These are phyloP conservation scores for Apiosordaria backusii DNA, from an alignment of 495 filamentous ascomycete genomes.

Conservation along the genomic window DNA sequence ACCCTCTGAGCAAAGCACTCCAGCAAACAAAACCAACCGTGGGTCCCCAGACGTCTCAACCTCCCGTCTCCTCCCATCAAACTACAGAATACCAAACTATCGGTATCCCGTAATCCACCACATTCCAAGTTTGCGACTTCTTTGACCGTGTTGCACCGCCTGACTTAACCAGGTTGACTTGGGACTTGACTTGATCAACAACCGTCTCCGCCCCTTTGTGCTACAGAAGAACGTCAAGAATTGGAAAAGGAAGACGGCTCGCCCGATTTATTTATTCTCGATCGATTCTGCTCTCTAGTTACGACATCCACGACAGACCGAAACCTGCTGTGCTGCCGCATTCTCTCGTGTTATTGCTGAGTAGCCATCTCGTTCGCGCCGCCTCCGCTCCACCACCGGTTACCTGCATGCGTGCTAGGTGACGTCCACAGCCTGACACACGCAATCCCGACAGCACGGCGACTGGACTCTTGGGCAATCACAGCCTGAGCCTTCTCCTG, in stretches of 20 bases:
- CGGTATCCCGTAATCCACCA: neutral
- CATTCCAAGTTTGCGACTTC: neutral
- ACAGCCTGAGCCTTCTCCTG: constrained; percentile 15
- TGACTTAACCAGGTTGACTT: neutral
- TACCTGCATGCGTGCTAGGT: constrained; percentile 23
- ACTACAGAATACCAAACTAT: neutral
- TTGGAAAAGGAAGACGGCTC: neutral
- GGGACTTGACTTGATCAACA: neutral
- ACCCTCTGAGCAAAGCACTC: constrained; percentile 1
- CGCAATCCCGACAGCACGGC: constrained; percentile 32
- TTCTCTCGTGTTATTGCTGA: constrained; percentile 8
- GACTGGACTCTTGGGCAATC: constrained; percentile 19
- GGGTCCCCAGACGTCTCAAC: neutral
- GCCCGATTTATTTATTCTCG: neutral
- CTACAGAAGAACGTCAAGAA: constrained; percentile 1
- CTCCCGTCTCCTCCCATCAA: neutral
- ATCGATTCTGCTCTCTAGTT: neutral
- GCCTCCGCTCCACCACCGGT: constrained; percentile 22
- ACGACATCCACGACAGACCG: too few species aligned
- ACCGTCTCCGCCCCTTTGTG: too few species aligned
- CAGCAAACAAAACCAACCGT: constrained; percentile 3
- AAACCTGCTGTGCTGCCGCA: constrained; percentile 4
- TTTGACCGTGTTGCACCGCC: neutral
- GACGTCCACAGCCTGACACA: constrained; percentile 27
- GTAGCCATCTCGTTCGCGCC: constrained; percentile 15